Evolutionary conservation across 179 eudicot species (phyloP).

Genomic region (Nepenthes alata): DNA sequence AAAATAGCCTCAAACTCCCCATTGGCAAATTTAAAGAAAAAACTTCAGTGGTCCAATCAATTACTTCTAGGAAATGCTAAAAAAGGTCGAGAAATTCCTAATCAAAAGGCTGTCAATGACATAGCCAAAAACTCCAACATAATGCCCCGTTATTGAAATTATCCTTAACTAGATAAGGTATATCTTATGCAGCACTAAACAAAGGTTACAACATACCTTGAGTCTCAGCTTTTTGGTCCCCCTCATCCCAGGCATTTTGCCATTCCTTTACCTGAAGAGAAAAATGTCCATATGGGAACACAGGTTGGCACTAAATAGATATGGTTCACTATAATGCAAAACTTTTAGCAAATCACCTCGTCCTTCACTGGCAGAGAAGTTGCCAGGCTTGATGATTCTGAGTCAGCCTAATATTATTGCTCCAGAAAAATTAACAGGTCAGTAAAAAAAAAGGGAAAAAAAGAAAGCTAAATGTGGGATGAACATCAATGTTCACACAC

Average conservation of each 20-base stretch:
- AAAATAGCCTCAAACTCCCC: too few species aligned
- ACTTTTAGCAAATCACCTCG: slow-evolving; percentile 10
- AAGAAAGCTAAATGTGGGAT: background rate
- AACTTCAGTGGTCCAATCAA: too few species aligned
- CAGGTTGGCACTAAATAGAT: background rate
- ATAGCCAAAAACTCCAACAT: too few species aligned
- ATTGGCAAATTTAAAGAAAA: too few species aligned
- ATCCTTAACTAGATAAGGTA: too few species aligned
- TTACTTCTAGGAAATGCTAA: too few species aligned
- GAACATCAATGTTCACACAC: too few species aligned
- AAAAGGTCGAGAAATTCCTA: too few species aligned
- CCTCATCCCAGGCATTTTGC: slow-evolving; percentile 20
- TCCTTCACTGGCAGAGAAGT: slow-evolving; percentile 13
- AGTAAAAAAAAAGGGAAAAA: background rate
- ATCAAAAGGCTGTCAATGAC: too few species aligned
- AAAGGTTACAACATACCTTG: background rate
- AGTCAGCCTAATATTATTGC: slow-evolving; percentile 8
- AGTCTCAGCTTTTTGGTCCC: slow-evolving; percentile 7
- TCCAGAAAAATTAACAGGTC: background rate
- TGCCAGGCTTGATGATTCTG: slow-evolving; percentile 22
- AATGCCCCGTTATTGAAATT: too few species aligned
- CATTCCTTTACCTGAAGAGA: slow-evolving; percentile 13
- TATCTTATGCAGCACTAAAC: too few species aligned
- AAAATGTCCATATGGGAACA: background rate
- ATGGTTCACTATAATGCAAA: background rate